These are phyloP conservation scores for Cytospora piceicola DNA, from an alignment of 2,329 filamentous ascomycete species.

Conservation along the genomic window DNA sequence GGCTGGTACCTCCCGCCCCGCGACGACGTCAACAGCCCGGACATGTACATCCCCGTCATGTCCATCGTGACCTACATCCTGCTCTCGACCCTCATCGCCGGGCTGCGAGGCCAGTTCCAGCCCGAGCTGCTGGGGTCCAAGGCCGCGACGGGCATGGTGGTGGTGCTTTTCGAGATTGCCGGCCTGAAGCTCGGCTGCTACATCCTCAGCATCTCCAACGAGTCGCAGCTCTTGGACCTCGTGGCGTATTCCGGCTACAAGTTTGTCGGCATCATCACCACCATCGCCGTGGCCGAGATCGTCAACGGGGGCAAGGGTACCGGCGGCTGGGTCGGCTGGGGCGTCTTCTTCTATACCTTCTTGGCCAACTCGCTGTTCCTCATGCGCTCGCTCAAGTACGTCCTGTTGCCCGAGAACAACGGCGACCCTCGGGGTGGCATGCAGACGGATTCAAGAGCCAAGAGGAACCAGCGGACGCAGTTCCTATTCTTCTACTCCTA, in stretches of 20 bases:
- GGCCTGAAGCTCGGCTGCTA: constrained; percentile 91
- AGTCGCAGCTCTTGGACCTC: constrained; percentile 89
- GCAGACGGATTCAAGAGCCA: constrained; percentile 76
- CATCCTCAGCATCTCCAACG: constrained; percentile 89
- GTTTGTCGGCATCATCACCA: constrained; percentile 94
- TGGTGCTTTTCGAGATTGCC: constrained; percentile 87
- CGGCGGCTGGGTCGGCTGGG: constrained; percentile 86
- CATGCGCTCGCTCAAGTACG: constrained; percentile 93
- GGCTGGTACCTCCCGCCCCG: constrained; percentile 86
- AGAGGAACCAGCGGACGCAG: constrained; percentile 85
- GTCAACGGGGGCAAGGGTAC: constrained; percentile 79
- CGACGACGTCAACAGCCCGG: constrained; percentile 95
- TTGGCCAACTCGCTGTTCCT: constrained; percentile 93
- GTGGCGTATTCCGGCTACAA: constrained; percentile 98
- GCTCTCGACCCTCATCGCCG: constrained; percentile 86
- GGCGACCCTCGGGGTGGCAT: constrained; percentile 64
- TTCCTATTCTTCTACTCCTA: constrained; percentile 96
- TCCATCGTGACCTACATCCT: constrained; percentile 97
- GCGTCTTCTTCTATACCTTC: constrained; percentile 88
- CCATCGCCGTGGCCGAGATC: constrained; percentile 77
- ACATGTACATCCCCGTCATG: constrained; percentile 99
- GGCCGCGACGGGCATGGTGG: constrained; percentile 79
- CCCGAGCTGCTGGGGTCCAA: constrained; percentile 92
- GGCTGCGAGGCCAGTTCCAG: constrained; percentile 87
- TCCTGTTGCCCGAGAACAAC: constrained; percentile 83